phyloP scores from a whole-genome alignment of 176 grass and related monocot species.

The sorghum (Sorghum bicolor) region DNA sequence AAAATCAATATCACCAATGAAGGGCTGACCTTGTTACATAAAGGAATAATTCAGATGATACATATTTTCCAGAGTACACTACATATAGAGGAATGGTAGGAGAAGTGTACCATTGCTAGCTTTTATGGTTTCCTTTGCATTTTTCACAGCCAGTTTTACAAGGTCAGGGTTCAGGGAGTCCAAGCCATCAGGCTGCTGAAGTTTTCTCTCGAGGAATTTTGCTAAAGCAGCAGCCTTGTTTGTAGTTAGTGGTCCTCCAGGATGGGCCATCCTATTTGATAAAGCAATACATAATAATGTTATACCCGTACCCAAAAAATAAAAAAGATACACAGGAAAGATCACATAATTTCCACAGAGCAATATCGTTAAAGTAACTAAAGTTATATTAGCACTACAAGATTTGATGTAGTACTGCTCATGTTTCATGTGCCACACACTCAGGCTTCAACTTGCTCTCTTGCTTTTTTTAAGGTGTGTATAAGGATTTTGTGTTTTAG shows the following conservation, averaged over 20 bases:
- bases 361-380: background rate
- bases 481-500: background rate
- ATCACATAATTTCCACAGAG: conserved; percentile 11
- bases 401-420: background rate
- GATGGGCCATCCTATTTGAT: conserved; percentile 74
- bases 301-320: background rate
- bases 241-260: conserved; percentile 82
- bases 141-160: conserved; percentile 77
- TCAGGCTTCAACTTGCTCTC: background rate
- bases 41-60: background rate
- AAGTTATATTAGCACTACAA: background rate
- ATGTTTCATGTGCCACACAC: background rate
- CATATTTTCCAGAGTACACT: background rate
- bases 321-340: background rate
- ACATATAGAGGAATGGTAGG: background rate
- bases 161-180: conserved; percentile 75
- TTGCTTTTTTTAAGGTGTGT: background rate
- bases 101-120: conserved; percentile 56
- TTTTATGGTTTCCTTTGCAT: conserved; percentile 76
- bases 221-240: conserved; percentile 98
- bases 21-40: background rate
- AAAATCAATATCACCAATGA: background rate
- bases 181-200: conserved; percentile 84
- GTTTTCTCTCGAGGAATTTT: conserved; percentile 97
- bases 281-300: conserved; percentile 13